These are phyloP conservation scores for Beta lomatogona DNA, from an alignment of 179 eudicot genomes.

Conservation along the genomic window DNA sequence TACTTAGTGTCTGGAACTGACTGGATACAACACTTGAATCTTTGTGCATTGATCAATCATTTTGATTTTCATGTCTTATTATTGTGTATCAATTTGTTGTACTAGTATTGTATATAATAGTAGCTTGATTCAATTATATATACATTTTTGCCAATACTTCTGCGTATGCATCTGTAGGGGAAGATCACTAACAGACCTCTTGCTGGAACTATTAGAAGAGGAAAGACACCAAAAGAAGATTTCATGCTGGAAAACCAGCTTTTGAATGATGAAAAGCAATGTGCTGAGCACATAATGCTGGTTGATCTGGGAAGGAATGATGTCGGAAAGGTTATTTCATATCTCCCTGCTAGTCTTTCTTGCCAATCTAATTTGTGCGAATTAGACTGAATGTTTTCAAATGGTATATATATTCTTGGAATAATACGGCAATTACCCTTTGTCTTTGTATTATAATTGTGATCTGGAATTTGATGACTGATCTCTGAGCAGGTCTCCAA, in stretches of 20 bases:
- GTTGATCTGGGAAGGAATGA: conserved; percentile 99
- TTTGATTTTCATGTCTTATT: background rate
- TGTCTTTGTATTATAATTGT: background rate
- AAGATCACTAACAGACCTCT: conserved; percentile 88
- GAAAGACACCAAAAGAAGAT: conserved; percentile 92
- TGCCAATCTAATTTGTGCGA: background rate
- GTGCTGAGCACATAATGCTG: conserved; percentile 97
- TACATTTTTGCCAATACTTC: background rate
- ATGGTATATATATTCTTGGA: background rate
- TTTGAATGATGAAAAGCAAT: conserved; percentile 84
- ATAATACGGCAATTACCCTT: background rate
- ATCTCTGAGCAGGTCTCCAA: conserved; percentile 68
- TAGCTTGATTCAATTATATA: background rate
- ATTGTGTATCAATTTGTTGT: background rate
- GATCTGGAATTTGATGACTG: conserved; percentile 16
- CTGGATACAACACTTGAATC: background rate
- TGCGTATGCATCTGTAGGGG: conserved; percentile 47
- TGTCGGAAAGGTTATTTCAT: conserved; percentile 77
- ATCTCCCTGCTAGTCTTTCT: background rate
- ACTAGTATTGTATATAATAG: conserved; percentile 1
- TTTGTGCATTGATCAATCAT: background rate
- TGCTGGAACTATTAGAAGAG: conserved; percentile 95
- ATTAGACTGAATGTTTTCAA: background rate
- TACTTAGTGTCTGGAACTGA: conserved; percentile 2
- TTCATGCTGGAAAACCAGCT: conserved; percentile 80